These are phyloP conservation scores for Pestalotiopsis sp. DNA, from an alignment of 2,329 filamentous ascomycete species.

Conservation along the genomic window DNA sequence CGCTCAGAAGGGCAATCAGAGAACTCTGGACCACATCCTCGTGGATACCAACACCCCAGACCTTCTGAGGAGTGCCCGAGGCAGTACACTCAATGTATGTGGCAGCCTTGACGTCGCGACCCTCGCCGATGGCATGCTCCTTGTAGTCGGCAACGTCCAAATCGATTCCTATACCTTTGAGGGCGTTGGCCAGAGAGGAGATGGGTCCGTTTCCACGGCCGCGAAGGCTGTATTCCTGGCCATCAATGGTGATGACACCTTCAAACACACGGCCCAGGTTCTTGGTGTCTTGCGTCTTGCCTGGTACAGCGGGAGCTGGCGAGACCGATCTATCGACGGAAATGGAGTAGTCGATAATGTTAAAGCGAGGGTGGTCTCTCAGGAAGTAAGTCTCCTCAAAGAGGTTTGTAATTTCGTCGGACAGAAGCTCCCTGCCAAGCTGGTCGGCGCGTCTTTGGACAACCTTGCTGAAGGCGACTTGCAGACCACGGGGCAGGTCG, in stretches of 20 bases:
- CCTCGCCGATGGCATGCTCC: constrained; percentile 87
- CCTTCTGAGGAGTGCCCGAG: constrained; percentile 66
- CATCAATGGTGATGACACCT: constrained; percentile 82
- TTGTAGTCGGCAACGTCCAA: constrained; percentile 94
- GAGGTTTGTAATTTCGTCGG: constrained; percentile 81
- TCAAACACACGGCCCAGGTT: constrained; percentile 82
- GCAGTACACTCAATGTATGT: constrained; percentile 90
- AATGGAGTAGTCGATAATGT: constrained; percentile 89
- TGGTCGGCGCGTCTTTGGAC: constrained; percentile 82
- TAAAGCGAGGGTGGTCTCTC: constrained; percentile 80
- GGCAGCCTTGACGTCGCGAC: constrained; percentile 85
- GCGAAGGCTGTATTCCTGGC: constrained; percentile 74
- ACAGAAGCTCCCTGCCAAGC: constrained; percentile 80
- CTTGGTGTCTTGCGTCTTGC: constrained; percentile 75
- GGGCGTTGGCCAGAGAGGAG: constrained; percentile 81
- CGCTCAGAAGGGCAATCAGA: constrained; percentile 82
- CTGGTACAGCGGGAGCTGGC: constrained; percentile 67
- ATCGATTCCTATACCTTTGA: constrained; percentile 78
- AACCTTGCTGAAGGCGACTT: constrained; percentile 86
- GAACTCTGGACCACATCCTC: constrained; percentile 91
- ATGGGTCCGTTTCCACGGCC: constrained; percentile 90
- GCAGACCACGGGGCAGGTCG: constrained; percentile 88
- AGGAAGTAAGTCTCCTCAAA: constrained; percentile 90
- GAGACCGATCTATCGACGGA: constrained; percentile 78
- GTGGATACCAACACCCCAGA: constrained; percentile 92